Conservation (phyloP, 202 grass and related monocot genomes). For the Dendrocalamus latiflorus region DNA sequence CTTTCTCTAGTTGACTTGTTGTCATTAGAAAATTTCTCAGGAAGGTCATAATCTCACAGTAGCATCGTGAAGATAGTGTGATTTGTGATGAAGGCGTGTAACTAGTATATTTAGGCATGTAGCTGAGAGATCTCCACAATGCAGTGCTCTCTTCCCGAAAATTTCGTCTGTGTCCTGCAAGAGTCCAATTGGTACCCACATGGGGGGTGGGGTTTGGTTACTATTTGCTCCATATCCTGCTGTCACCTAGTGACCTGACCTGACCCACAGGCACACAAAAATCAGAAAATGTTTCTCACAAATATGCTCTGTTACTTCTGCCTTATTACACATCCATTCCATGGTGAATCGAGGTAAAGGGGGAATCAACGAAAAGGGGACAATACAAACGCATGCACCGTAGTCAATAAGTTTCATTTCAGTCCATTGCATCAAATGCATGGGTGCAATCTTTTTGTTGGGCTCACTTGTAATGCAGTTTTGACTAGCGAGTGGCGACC, state of each 20-base stretch:
- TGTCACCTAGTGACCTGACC: slow-evolving; percentile 26
- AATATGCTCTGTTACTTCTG: not conserved
- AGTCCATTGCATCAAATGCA: no score
- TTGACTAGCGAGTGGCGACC: no score
- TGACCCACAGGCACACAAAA: not conserved
- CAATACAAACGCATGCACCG: no score
- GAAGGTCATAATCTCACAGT: not conserved
- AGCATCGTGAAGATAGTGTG: slow-evolving; percentile 18
- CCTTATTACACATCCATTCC: not conserved
- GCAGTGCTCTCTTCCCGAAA: slow-evolving; percentile 46
- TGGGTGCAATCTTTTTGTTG: no score
- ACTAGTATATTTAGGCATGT: not conserved
- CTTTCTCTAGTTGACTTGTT: not conserved
- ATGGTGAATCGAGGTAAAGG: no score
- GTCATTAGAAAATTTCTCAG: not conserved
- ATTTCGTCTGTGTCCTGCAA: slow-evolving; percentile 48
- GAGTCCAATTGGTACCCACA: slow-evolving; percentile 54
- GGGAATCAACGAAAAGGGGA: no score
- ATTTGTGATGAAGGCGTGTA: not conserved
- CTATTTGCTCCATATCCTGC: slow-evolving; percentile 24
- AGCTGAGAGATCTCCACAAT: slow-evolving; percentile 16
- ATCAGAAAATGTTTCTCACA: not conserved
- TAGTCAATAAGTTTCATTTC: no score
- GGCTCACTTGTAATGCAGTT: no score
- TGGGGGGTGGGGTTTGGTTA: slow-evolving; percentile 25